Evolutionary conservation across 2,329 filamentous ascomycete species (phyloP), one percentile per base, ranked within the genome.

Genomic region (Nothomitra cinnamomea): DNA sequence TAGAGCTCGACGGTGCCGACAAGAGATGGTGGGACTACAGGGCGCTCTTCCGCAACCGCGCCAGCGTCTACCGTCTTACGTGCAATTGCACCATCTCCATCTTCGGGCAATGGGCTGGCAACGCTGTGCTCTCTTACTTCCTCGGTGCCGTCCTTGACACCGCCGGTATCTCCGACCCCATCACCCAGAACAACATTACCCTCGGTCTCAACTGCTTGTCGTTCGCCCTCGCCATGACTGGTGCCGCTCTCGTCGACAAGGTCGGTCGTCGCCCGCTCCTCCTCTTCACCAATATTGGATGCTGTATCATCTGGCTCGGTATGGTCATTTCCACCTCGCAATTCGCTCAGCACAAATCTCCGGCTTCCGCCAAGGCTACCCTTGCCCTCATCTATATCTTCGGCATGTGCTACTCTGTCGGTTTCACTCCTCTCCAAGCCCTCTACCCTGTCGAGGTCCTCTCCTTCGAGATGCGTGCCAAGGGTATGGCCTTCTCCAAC

Each of bases 1-100:
- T 74, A 51, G 65, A 66, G 49, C 61, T 69, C 7, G 71, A 69
- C 5, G 67, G 66, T n/a, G 65, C 72, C 15, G 76, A 78, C 56
- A 80, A 80, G 59, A 68, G 72, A 1, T 79, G 73, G 71, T 80
- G 76, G 75, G 73, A 80, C 61, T 80, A 75, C 66, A 65, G 72
- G 8, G 75, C 76, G 57, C 65, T 79, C 17, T 67, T 70, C 62
- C 72, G 75, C 61, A 73, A 69, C 3, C 64, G 64, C 15, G 69
- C 69, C 38, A 68, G 69, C 36, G 66, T 70, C 15, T 76, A 76
- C 60, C 63, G 64, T 43, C 56, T 61, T 2, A 51, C 61, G 15
- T 57, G 58, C 24, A 32, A 32, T 32, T 32, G 28, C 28, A 32
- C 28, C 5, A 52, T 63, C 3, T 59, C 57, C 17, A 51, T 47